Evolutionary conservation across 768 basidiomycete genomes (phyloP).

Genomic region (Exidia glandulosa): DNA sequence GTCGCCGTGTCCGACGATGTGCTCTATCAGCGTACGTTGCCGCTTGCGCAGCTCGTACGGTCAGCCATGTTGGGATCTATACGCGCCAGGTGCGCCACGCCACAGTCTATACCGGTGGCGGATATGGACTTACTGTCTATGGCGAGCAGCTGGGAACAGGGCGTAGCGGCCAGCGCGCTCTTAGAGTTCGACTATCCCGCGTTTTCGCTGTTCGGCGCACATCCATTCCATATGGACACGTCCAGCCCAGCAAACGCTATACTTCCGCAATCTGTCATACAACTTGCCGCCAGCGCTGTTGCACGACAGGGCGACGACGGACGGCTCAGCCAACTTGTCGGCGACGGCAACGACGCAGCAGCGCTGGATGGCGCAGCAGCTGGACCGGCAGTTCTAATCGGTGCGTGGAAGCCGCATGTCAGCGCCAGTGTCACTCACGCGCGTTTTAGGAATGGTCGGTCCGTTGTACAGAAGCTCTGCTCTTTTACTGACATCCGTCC

Average conservation of each 20-base stretch:
- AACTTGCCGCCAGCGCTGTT: slow-evolving; percentile 2
- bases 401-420: neutral
- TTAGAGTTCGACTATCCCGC: slow-evolving; percentile 2
- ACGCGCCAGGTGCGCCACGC: slow-evolving; percentile 4
- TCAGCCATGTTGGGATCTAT: slow-evolving; percentile 3
- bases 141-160: slow-evolving; percentile 4
- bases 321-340: neutral
- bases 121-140: too few relatives aligned
- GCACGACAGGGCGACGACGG: slow-evolving; percentile 1
- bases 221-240: neutral
- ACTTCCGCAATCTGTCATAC: neutral
- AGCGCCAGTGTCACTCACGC: neutral
- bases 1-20: neutral
- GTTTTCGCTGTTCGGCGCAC: neutral
- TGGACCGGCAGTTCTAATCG: slow-evolving; percentile 1
- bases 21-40: neutral
- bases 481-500: neutral
- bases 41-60: neutral
- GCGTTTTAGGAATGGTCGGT: neutral
- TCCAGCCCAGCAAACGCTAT: neutral
- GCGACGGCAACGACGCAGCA: neutral
- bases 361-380: slow-evolving; percentile 3
- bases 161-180: slow-evolving; percentile 1
- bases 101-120: too few relatives aligned
- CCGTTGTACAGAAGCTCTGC: neutral